Base-by-base conservation (phyloP, 1,139 yeast species). In the Zygosaccharomyces sapae region DNA sequence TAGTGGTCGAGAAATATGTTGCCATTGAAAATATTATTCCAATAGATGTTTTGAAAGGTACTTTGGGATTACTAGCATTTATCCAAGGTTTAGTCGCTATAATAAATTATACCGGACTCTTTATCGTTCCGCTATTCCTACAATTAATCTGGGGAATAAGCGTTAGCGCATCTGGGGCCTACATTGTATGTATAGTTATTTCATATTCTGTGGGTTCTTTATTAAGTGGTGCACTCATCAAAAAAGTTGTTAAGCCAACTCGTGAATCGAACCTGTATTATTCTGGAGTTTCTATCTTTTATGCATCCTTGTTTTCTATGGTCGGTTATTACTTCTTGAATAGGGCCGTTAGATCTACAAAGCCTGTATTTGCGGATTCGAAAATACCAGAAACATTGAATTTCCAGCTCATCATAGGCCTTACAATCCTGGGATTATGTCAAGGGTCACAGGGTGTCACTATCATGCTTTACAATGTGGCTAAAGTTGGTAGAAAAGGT, bases 401-500 rank as follows among this genome's bases (percentile, higher is more conserved):
- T 13, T 27, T 48, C 10, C 41, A 35, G 20, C 61, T 75, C 1
- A 52, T 68, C 2, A 54, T 70, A 7, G 77, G 79, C 1, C 45
- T 71, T 4, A 39, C 72, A 4, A 50, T 75, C 1, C 58, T 72
- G 5, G 71, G 74, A 1, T 46, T 64, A 5, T 73, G 73, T 1
- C 59, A 72, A 31, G 86, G 86, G 5, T 68, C 74, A 24, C 62
- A 70, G 36, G 59, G 71, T 39, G 74, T 80, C 22, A 68, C 72
- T 16, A 54, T 64, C 5, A 59, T 78, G 22, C 67, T 74, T 24
- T 70, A 74, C n/a, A 62, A 69, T 8, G 73, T 77, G 31, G 75
- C 80, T 0, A 57, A 61, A 37, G 73, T 68, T 29, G 74, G 74
- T 5, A 50, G 57, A 19, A 61, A 60, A 36, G 63, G 64, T 8